phyloP scores from a whole-genome alignment of 2,329 filamentous ascomycete species.

The Aspergillus fischeri region DNA sequence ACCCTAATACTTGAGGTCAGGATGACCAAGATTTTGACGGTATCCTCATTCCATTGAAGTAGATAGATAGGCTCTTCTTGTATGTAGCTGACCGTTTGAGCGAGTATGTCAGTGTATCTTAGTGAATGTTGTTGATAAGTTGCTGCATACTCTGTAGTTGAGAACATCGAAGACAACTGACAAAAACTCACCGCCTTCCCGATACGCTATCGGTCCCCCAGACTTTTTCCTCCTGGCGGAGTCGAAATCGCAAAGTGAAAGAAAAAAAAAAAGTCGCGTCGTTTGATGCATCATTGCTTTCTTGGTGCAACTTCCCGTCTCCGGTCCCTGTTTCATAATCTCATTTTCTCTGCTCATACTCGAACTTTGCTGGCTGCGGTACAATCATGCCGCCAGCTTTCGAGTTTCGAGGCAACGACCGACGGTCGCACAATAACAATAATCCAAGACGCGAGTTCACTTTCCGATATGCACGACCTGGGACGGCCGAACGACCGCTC shows the following conservation, averaged over 20 bases:
- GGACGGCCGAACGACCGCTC: slow-evolving; percentile 36
- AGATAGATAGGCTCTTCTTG: not conserved
- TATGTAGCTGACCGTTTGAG: not conserved
- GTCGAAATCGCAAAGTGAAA: not conserved
- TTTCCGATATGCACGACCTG: slow-evolving; percentile 35
- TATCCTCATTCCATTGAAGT: not conserved
- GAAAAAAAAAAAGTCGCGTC: not conserved
- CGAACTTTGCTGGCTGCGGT: not conserved
- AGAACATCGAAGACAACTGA: not conserved
- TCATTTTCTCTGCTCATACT: not conserved
- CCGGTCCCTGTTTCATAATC: not conserved
- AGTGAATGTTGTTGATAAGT: not conserved
- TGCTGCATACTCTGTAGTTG: not conserved
- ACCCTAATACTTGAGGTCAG: not conserved
- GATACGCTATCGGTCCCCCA: not conserved
- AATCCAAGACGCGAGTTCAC: slow-evolving; percentile 35
- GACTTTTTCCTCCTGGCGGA: not conserved
- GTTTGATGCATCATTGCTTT: not conserved
- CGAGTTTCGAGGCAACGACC: slow-evolving; percentile 31
- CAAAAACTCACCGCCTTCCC: not conserved
- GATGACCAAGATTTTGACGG: not conserved
- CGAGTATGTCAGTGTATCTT: not conserved
- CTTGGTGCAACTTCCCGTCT: not conserved
- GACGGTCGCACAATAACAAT: slow-evolving; percentile 15
- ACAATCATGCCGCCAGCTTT: slow-evolving; percentile 25